Evolutionary conservation across 176 grass and related monocot species (phyloP).

Genomic region (Oryza rufipogon): DNA sequence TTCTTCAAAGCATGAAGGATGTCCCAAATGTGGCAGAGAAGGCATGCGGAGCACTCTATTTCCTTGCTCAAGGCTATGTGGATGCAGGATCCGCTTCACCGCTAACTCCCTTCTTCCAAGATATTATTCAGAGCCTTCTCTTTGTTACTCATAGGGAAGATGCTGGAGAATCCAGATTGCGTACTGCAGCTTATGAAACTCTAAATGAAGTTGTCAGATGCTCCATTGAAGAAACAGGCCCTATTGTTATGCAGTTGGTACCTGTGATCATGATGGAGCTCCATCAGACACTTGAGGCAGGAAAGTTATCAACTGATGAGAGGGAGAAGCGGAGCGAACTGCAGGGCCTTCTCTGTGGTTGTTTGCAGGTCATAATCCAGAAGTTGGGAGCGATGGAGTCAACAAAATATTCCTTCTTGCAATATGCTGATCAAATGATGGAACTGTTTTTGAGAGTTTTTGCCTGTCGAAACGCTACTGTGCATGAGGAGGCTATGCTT

Average conservation of each 20-base stretch:
- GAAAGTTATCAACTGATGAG: slow-evolving; percentile 78
- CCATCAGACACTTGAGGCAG: slow-evolving; percentile 73
- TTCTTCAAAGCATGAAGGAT: slow-evolving; percentile 92
- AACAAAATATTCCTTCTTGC: slow-evolving; percentile 79
- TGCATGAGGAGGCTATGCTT: slow-evolving; percentile 92
- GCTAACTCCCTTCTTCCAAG: slow-evolving; percentile 78
- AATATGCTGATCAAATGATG: slow-evolving; percentile 88
- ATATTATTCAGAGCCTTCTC: slow-evolving; percentile 82
- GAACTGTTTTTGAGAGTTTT: slow-evolving; percentile 87
- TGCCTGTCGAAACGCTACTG: slow-evolving; percentile 73
- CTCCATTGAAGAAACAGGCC: slow-evolving; percentile 69
- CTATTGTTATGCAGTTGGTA: slow-evolving; percentile 77
- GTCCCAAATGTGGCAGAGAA: slow-evolving; percentile 94
- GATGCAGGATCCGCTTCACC: slow-evolving; percentile 65
- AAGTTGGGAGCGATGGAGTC: slow-evolving; percentile 75
- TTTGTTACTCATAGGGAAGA: slow-evolving; percentile 77
- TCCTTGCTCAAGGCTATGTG: slow-evolving; percentile 84
- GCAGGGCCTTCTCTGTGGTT: slow-evolving; percentile 82
- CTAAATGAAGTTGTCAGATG: slow-evolving; percentile 87
- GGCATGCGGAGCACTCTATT: slow-evolving; percentile 85
- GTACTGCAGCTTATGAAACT: slow-evolving; percentile 85
- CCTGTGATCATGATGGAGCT: slow-evolving; percentile 83
- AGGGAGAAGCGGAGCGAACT: slow-evolving; percentile 81
- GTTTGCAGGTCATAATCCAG: slow-evolving; percentile 86
- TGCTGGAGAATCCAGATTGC: slow-evolving; percentile 66